Evolutionary conservation across 306 rosid genomes (phyloP), one percentile per base, ranked within the genome.

Genomic region (Abrus precatorius): DNA sequence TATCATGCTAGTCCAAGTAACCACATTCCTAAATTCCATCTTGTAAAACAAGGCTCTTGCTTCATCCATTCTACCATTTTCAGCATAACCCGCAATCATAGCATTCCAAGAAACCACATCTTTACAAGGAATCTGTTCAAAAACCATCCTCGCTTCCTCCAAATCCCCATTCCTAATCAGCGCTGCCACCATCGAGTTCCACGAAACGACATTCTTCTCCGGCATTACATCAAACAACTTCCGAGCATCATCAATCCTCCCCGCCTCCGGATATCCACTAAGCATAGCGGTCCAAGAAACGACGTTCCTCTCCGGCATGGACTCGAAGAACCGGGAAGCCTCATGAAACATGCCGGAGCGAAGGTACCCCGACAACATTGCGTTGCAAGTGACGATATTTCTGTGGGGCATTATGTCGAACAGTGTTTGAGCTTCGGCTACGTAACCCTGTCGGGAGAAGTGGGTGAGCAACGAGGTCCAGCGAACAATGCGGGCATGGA

Each of bases 211-310:
- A 80, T 90, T 93, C 88, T 77, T 88, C 83, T 88, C 97, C 0
- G 94, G 97, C 94, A 93, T 93, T 75, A 14, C 86, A 56, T 83
- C 87, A 76, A 93, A 93, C 86, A 90, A 29, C 43, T 70, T 77
- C 84, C 82, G 64, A 0, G 94, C 97, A 68, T 87, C 94, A 0
- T 54, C 89, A 3, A 88, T 78, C 88, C 86, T 81, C 44, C 93
- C 97, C 0, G 72, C 84, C 38, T 77, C 85, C 0, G 88, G 84
- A 1, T 83, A 59, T 69, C 94, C 94, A 73, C 87, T 8, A 7
- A 91, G 82, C 89, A 93, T 84, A 0, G 88, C 83, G 7, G 94
- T 93, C 97, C 98, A 93, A 6, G 98, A 91, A 11, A 93, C 87
- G n/a, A 90, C 93, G 13, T 90, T 93, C 82, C 84, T 89, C 81